Percentiles rank a stretch among this genome's conserved stretches.
Evolutionary conservation across 2,329 filamentous ascomycete genomes (phyloP).

Genomic region (Aspergillus oerlinghausenensis): DNA sequence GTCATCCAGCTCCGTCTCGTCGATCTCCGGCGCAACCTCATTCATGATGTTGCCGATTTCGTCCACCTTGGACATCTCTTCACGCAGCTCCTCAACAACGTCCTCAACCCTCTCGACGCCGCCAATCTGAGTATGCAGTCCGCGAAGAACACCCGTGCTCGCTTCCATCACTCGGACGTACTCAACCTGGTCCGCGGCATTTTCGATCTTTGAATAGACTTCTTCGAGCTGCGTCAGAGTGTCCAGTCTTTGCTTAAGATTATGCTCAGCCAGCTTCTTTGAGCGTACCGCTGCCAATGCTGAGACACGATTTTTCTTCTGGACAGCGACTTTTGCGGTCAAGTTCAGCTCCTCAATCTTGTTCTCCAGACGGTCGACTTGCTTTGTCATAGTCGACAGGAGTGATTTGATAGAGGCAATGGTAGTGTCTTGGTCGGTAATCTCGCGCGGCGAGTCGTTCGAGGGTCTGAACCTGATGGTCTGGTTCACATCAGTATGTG

Average conservation of each 20-base stretch:
- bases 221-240: slow-evolving; percentile 78
- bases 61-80: slow-evolving; percentile 76
- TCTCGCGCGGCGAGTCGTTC: slow-evolving; percentile 44
- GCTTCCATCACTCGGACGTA: slow-evolving; percentile 78
- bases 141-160: slow-evolving; percentile 66
- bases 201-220: slow-evolving; percentile 75
- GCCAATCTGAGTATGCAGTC: slow-evolving; percentile 72
- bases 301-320: slow-evolving; percentile 65
- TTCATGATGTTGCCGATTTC: slow-evolving; percentile 75
- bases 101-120: slow-evolving; percentile 70
- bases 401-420: slow-evolving; percentile 77
- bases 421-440: slow-evolving; percentile 74
- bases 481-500: slow-evolving; percentile 30
- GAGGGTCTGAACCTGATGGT: slow-evolving; percentile 69
- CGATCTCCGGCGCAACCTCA: slow-evolving; percentile 57
- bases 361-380: slow-evolving; percentile 60
- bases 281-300: slow-evolving; percentile 75
- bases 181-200: slow-evolving; percentile 78
- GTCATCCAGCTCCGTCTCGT: slow-evolving; percentile 81
- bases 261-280: slow-evolving; percentile 75
- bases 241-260: slow-evolving; percentile 65
- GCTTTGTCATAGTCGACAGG: slow-evolving; percentile 60
- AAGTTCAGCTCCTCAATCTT: slow-evolving; percentile 48
- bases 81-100: slow-evolving; percentile 68
- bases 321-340: slow-evolving; percentile 65